Evolutionary conservation across 139 green algal species (phyloP), one percentile per base, ranked within the genome.

Genomic region (Coccomyxa sp.): DNA sequence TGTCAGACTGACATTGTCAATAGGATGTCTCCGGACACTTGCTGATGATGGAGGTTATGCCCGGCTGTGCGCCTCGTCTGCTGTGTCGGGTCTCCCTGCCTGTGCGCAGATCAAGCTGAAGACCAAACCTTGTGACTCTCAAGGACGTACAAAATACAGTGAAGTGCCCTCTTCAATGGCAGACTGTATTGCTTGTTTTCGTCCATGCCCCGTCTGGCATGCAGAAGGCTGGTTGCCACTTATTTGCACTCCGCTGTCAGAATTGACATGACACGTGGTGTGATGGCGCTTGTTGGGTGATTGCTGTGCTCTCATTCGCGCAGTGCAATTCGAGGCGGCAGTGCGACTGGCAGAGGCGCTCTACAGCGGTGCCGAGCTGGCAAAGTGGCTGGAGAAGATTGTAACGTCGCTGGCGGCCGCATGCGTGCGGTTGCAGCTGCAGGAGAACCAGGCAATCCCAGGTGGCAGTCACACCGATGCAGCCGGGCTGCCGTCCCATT

Each of bases 241-340:
- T 51, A 3, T 9, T 30, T 27, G 21, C 74, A 79, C 74, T 21
- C 21, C 3, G 38, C 3, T 11, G 38, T 51, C 38, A 51, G 38
- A 7, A 51, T 51, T 7, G 7, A 51, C 21, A 31, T 7, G 7
- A 51, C 21, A 31, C n/a, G 74, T 45, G 27, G 14, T 27, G 15
- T 79, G 74, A 57, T 17, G 15, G 3, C 18, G 11, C 10, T 58
- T 27, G 30, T 51, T 57, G 74, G 76, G 18, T 59, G 30, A 80
- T 1, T 63, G 16, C n/a, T 77, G 28, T 25, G n/a, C 12, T 51
- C 16, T 28, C 31, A 27, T 13, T 28, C 58, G 17, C 60, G 76
- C 85, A 88, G 85, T 66, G 32, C 32, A 81, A 45, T 74, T 83
- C 58, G 82, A 90, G 31, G 87, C 82, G 16, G 87, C 87, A 15